Evolutionary conservation across 2,329 filamentous ascomycete species (phyloP).

Genomic region (Ophidiomyces ophidiicola): DNA sequence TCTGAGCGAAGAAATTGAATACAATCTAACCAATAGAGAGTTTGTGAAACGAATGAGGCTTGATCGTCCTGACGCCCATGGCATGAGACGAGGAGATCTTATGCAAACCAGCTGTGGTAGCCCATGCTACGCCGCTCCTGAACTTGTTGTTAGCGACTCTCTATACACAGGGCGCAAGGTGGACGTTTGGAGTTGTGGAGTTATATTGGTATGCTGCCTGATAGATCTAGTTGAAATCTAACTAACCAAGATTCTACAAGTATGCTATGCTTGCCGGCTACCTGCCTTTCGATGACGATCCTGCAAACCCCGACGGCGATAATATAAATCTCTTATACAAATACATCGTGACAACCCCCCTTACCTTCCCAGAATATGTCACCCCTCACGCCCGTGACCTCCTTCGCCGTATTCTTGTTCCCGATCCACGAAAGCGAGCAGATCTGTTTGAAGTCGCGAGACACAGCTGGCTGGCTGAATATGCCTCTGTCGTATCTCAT

Average conservation of each 20-base stretch:
- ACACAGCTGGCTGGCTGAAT: conserved; percentile 96
- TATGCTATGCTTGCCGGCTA: conserved; percentile 99
- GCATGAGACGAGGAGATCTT: conserved; percentile 73
- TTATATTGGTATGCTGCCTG: conserved; percentile 65
- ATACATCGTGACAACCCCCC: conserved; percentile 92
- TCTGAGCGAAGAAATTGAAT: conserved; percentile 77
- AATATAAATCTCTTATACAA: conserved; percentile 99
- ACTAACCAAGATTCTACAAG: conserved; percentile 37
- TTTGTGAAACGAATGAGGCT: conserved; percentile 78
- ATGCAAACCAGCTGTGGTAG: conserved; percentile 99
- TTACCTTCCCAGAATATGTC: conserved; percentile 98
- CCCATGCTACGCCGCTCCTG: conserved; percentile 92
- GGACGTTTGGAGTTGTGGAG: conserved; percentile 98
- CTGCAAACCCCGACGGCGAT: conserved; percentile 93
- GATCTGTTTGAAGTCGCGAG: conserved; percentile 94
- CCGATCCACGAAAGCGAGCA: conserved; percentile 85
- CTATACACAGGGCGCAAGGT: conserved; percentile 96
- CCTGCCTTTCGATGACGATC: conserved; percentile 93
- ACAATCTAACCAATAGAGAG: conserved; percentile 73
- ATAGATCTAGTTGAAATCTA: conserved; percentile 1
- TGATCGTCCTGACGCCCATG: conserved; percentile 63
- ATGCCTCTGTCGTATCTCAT: conserved; percentile 89
- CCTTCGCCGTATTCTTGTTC: conserved; percentile 81
- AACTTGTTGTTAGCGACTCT: conserved; percentile 93
- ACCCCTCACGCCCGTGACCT: conserved; percentile 92